Conservation (phyloP, 257 asterid genomes). For the Knoxia roxburghii region DNA sequence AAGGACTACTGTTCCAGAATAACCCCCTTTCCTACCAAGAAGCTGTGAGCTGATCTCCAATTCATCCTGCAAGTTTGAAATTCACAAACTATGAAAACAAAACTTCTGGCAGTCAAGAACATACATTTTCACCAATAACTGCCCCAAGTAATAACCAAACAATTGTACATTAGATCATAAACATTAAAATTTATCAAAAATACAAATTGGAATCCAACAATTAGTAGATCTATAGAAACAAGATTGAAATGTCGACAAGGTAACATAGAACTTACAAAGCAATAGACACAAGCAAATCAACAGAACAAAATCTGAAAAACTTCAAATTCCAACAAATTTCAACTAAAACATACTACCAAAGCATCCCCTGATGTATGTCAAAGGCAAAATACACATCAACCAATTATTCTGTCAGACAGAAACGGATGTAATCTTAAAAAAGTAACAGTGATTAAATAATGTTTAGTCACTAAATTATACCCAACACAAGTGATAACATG, state of each 20-base stretch:
- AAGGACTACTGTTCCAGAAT: conserved; percentile 55
- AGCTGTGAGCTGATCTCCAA: conserved; percentile 55
- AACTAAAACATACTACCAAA: background rate
- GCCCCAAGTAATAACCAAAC: background rate
- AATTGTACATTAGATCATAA: background rate
- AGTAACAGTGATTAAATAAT: background rate
- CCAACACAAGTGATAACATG: background rate
- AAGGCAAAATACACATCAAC: background rate
- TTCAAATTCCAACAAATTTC: background rate
- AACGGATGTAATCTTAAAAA: background rate
- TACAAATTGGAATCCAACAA: background rate
- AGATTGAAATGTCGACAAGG: background rate
- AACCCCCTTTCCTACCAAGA: conserved; percentile 54
- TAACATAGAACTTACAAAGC: background rate
- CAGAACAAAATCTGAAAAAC: background rate
- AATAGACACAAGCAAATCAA: background rate
- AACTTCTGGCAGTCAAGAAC: background rate
- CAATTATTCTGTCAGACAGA: background rate
- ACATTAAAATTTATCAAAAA: background rate
- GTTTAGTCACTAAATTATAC: background rate
- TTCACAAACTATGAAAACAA: conserved; percentile 7
- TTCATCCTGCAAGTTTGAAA: conserved; percentile 58
- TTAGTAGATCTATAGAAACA: background rate
- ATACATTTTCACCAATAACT: background rate
- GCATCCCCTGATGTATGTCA: background rate